Evolutionary conservation across 2,329 filamentous ascomycete species (phyloP), one percentile per base, ranked within the genome.

Genomic region (Penicillium sp.): DNA sequence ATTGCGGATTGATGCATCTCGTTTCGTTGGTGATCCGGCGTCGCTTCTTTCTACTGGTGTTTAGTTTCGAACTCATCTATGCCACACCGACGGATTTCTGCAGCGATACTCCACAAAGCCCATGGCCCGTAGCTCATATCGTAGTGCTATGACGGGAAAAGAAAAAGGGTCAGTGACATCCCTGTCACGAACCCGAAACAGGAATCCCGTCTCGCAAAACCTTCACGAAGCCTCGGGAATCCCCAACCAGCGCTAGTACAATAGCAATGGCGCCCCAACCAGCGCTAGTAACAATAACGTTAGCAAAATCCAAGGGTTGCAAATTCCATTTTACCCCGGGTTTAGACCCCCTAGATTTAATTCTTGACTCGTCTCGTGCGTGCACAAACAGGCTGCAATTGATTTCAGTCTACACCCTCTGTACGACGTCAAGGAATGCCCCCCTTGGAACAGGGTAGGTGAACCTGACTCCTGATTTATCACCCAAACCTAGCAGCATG

Each of bases 281-380:
- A 11, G 18, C 33, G 33, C 33, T 36, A 36, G 2, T 36, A 3
- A 20, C 33, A 36, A 24, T 28, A 2, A 9, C 27, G 20, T 28
- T 28, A 43, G 20, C 49, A 53, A 48, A 51, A 44, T 33, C 52
- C 22, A 33, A 42, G 28, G 50, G 28, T 39, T n/a, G 41, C 7
- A 18, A n/a, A 13, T 33, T 38, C 30, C 46, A 41, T 44, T 44
- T 36, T 50, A 45, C 50, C 55, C 53, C 50, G 28, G 55, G 48
- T 44, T 45, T 45, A 44, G 47, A 42, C 41, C 36, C 41, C 39
- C 27, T 20, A 22, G 13, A 18, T 18, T 18, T 11, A 8, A 25
- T 30, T 36, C n/a, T 5, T 9, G 20, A 16, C 25, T 27, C 25
- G 25, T 27, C 25, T 9, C 25, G 7, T 6, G 25, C 25, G 9